A percentile compares a stretch with the other conserved stretches of the same genome.
Evolutionary conservation across 2,329 filamentous ascomycete genomes (phyloP).

Genomic region (Clonostachys rhizophaga): DNA sequence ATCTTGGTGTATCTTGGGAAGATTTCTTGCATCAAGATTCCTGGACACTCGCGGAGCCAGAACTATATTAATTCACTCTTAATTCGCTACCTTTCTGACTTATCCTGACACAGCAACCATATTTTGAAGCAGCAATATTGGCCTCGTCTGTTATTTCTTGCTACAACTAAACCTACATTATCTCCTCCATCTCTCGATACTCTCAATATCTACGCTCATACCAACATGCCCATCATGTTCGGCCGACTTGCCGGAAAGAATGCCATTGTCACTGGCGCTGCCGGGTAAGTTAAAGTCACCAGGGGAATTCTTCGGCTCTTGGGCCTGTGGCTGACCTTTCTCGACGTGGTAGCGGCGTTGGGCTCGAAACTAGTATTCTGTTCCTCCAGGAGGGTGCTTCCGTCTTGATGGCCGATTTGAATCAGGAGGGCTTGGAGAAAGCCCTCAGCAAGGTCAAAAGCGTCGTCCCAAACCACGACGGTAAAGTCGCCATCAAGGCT

Average conservation of each 20-base stretch:
- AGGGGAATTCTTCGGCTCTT: not conserved
- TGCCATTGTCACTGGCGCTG: conserved; percentile 60
- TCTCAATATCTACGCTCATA: not conserved
- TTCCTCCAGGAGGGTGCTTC: conserved; percentile 68
- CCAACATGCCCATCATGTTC: conserved; percentile 7
- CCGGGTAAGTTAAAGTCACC: conserved; percentile 46
- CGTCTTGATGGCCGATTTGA: conserved; percentile 69
- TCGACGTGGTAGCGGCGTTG: conserved; percentile 53
- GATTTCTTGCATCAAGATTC: too few species aligned
- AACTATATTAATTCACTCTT: too few species aligned
- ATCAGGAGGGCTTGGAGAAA: conserved; percentile 56
- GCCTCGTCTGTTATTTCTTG: too few species aligned
- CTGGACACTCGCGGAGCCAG: too few species aligned
- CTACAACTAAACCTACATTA: too few species aligned
- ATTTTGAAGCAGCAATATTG: too few species aligned
- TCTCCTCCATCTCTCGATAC: too few species aligned
- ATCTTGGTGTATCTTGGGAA: too few species aligned
- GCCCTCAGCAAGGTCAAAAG: conserved; percentile 56
- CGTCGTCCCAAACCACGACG: conserved; percentile 40
- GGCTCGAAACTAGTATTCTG: conserved; percentile 69
- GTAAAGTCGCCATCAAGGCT: conserved; percentile 42
- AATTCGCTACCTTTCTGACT: too few species aligned
- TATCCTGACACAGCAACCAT: too few species aligned
- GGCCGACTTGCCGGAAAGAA: conserved; percentile 18
- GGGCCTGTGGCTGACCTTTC: not conserved